Conservation (phyloP, 179 eudicot species). For the Sideroxylon spinosum region DNA sequence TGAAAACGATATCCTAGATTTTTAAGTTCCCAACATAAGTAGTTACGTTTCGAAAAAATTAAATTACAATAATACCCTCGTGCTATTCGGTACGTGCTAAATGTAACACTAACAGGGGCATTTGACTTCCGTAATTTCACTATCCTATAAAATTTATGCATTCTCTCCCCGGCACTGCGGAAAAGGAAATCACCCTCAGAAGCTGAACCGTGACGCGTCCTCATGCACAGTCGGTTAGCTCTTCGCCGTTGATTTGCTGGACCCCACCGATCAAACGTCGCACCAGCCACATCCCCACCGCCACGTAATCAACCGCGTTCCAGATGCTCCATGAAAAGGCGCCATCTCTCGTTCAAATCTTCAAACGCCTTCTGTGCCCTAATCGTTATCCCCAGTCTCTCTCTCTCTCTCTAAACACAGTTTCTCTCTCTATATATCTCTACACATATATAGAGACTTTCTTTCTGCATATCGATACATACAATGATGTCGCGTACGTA, state of each 20-base stretch:
- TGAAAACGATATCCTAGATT: no score
- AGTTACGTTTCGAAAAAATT: no score
- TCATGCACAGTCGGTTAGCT: no score
- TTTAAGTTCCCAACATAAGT: no score
- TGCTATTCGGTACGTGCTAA: no score
- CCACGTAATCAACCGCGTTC: slow-evolving; percentile 19
- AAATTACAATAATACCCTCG: no score
- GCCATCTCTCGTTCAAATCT: slow-evolving; percentile 24
- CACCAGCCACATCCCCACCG: slow-evolving; percentile 4
- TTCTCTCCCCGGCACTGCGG: no score
- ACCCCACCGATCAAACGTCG: background rate
- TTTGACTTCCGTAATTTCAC: no score
- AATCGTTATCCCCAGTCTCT: background rate
- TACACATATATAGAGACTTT: background rate
- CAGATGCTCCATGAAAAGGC: slow-evolving; percentile 17
- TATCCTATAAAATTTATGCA: no score
- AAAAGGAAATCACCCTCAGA: no score
- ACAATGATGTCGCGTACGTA: slow-evolving; percentile 54
- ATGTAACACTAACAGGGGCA: no score
- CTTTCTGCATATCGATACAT: background rate
- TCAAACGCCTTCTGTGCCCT: slow-evolving; percentile 16
- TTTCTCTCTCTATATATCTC: background rate
- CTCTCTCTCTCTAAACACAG: background rate
- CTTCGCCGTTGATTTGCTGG: background rate
- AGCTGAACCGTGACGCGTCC: no score